A percentile compares a stretch with the other conserved stretches of the same genome.
Evolutionary conservation across 208 protist genomes (phyloP).

Genomic region (Trypanosoma platydactyli): DNA sequence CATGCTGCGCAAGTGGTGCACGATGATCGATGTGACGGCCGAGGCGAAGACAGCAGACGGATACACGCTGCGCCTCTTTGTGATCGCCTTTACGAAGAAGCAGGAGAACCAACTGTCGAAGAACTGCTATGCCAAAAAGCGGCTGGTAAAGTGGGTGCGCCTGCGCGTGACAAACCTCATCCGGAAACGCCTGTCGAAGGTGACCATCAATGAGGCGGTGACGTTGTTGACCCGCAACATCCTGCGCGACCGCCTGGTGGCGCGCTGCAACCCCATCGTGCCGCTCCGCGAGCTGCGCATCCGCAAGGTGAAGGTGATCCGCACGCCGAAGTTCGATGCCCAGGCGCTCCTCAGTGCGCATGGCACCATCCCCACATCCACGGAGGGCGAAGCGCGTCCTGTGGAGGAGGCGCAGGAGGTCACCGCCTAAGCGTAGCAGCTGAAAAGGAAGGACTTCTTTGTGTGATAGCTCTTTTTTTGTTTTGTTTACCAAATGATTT

Average conservation of each 20-base stretch:
- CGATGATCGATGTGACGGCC: conserved; percentile 95
- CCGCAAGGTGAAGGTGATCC: conserved; percentile 97
- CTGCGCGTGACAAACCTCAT: conserved; percentile 97
- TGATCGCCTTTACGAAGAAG: conserved; percentile 98
- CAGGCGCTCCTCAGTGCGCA: conserved; percentile 93
- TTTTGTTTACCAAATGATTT: conserved; percentile 18
- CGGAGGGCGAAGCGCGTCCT: conserved; percentile 69
- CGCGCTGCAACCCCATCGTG: conserved; percentile 94
- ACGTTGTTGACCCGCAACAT: conserved; percentile 94
- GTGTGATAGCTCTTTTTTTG: conserved; percentile 22
- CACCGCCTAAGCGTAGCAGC: conserved; percentile 6
- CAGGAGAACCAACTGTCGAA: conserved; percentile 92
- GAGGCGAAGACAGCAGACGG: conserved; percentile 98
- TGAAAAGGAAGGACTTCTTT: background rate
- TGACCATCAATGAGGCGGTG: conserved; percentile 94
- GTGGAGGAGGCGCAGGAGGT: conserved; percentile 76
- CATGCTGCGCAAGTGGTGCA: conserved; percentile 99
- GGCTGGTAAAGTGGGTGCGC: conserved; percentile 94
- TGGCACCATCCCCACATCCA: conserved; percentile 79
- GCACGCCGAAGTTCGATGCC: conserved; percentile 96
- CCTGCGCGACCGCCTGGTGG: conserved; percentile 96
- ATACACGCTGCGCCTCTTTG: conserved; percentile 97
- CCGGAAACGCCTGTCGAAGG: conserved; percentile 73
- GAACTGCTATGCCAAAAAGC: conserved; percentile 98
- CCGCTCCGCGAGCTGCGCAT: conserved; percentile 98